phyloP scores from a whole-genome alignment of 148 eudicot species.

The Talinum fruticosum region DNA sequence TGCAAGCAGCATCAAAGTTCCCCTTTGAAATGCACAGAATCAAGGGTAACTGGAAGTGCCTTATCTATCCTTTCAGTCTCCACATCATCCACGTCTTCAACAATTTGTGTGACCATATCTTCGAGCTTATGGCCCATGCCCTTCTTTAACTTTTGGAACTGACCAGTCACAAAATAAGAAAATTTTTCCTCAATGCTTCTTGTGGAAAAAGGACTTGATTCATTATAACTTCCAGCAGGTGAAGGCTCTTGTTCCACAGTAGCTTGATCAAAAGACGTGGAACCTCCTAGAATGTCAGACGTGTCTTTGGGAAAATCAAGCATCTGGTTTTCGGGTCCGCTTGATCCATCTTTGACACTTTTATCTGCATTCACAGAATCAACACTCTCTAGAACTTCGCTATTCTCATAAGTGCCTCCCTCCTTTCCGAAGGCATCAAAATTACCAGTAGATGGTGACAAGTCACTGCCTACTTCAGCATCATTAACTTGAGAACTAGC shows the following conservation, averaged over 20 bases:
- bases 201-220: slow-evolving; percentile 26
- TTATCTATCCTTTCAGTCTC: slow-evolving; percentile 49
- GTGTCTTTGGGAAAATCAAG: slow-evolving; percentile 23
- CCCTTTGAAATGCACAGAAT: slow-evolving; percentile 87
- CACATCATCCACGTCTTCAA: slow-evolving; percentile 53
- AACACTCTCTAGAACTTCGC: slow-evolving; percentile 25
- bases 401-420: slow-evolving; percentile 16
- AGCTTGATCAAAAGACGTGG: slow-evolving; percentile 32
- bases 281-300: slow-evolving; percentile 35
- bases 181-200: slow-evolving; percentile 38
- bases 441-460: slow-evolving; percentile 20
- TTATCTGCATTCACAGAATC: slow-evolving; percentile 22
- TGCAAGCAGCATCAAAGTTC: slow-evolving; percentile 85
- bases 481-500: slow-evolving; percentile 28
- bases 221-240: slow-evolving; percentile 19
- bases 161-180: slow-evolving; percentile 44
- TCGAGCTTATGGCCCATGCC: slow-evolving; percentile 54
- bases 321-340: slow-evolving; percentile 28
- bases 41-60: slow-evolving; percentile 74
- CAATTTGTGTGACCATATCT: slow-evolving; percentile 55
- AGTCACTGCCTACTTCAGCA: slow-evolving; percentile 32
- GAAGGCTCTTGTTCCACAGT: slow-evolving; percentile 28
- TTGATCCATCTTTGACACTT: slow-evolving; percentile 25
- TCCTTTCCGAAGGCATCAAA: slow-evolving; percentile 24
- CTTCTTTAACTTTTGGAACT: slow-evolving; percentile 48